These are phyloP conservation scores for Russula virescens DNA, from an alignment of 768 basidiomycete genomes.

Conservation along the genomic window DNA sequence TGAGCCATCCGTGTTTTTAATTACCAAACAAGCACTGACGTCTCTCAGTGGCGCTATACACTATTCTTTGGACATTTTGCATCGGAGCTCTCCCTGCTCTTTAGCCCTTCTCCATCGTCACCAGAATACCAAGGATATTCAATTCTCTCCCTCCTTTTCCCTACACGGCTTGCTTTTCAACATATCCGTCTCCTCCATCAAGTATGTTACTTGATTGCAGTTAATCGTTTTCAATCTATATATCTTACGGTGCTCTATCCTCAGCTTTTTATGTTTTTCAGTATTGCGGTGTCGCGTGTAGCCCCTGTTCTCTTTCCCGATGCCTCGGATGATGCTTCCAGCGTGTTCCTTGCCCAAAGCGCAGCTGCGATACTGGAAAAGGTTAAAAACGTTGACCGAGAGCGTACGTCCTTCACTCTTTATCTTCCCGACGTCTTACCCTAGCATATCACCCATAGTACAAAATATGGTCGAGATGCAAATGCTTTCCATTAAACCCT, in stretches of 20 bases:
- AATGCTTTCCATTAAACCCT: slow-evolving; percentile 8
- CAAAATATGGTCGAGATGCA: slow-evolving; percentile 12
- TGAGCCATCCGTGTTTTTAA: slow-evolving; percentile 34
- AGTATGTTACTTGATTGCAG: slow-evolving; percentile 1
- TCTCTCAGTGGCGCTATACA: slow-evolving; percentile 71
- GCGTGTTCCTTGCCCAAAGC: slow-evolving; percentile 1
- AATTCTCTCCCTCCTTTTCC: slow-evolving; percentile 41
- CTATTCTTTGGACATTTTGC: slow-evolving; percentile 58
- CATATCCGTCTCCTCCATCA: slow-evolving; percentile 75
- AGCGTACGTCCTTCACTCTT: slow-evolving; percentile 4
- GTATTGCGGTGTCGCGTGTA: slow-evolving; percentile 65
- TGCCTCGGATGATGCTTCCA: slow-evolving; percentile 7
- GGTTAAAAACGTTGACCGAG: slow-evolving; percentile 13
- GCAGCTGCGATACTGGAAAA: slow-evolving; percentile 13
- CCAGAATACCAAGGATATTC: slow-evolving; percentile 26
- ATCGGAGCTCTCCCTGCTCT: slow-evolving; percentile 58
- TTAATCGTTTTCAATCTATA: neutral
- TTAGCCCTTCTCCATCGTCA: slow-evolving; percentile 48
- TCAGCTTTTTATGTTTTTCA: slow-evolving; percentile 62
- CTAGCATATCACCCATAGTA: neutral
- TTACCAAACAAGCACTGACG: neutral
- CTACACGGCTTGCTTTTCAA: slow-evolving; percentile 64
- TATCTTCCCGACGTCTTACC: neutral
- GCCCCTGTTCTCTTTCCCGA: slow-evolving; percentile 58
- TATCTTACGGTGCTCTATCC: neutral